Evolutionary conservation across 768 basidiomycete species (phyloP), one percentile per base, ranked within the genome.

Genomic region (Cyclocybe aegerita): DNA sequence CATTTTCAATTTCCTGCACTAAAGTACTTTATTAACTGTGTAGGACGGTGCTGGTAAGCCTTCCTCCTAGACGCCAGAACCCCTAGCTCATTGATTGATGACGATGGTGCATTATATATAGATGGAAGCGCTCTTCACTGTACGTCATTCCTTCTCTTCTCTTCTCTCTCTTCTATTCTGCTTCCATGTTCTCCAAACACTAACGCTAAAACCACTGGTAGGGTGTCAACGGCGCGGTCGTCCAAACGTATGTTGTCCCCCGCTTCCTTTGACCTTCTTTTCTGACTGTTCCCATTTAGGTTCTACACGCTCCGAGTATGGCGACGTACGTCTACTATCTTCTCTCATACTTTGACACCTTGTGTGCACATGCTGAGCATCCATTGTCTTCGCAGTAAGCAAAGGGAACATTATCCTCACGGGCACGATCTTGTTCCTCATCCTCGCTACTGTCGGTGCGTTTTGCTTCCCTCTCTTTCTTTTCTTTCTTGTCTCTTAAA

Each of bases 221-320:
- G 76, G 80, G 76, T 3, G 56, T 80, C 14, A 81, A 77, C 9
- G 77, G 73, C 4, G 65, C 73, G 37, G 61, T 81, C 15, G 81
- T 83, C 5, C 83, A 84, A 65, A 71, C 68, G 78, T 76, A 31
- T 34, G 70, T 63, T 39, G 12, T 23, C 2, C 5, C 32, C 29
- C 15, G 1, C 3, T 17, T 34, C 14, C 11, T 4, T n/a, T 23
- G 41, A 43, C 5, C 30, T 9, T 34, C 16, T 17, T 23, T 42
- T 43, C 8, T 33, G 15, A 15, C 33, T 38, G 14, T 38, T 37
- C 7, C 36, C 32, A 30, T 23, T 14, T 42, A 80, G 77, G 35
- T 83, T 82, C 64, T 71, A 82, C 51, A 60, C 70, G 0, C 63
- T 71, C 54, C 77, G 81, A 1, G 67, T 83, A 3, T 83, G 75